Base-by-base conservation (phyloP, 1,284 basidiomycete genomes). In the Heterobasidion occidentale region DNA sequence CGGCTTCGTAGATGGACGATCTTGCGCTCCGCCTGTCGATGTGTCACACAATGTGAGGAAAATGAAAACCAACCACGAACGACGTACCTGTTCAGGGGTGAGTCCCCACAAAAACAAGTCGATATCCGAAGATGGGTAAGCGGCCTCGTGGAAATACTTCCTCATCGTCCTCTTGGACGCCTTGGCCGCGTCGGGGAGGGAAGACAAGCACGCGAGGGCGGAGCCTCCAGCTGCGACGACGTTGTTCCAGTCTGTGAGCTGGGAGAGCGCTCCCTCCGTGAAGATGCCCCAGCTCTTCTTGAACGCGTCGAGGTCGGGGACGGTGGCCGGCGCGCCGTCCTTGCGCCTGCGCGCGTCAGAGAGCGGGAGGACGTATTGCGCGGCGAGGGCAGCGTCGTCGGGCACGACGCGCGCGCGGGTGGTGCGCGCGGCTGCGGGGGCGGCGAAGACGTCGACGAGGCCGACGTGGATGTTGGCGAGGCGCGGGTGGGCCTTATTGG, bases 201-300 rank as follows among this genome's bases (percentile, higher is more conserved):
- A 80, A 9, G 72, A 63, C 52, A 84, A 67, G 56, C 80, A 82
- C 1, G 80, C 82, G 34, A 80, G 73, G 14, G 84, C 78, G 1
- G 79, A 71, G 9, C 82, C 81, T 14, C 83, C 82, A 51, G 80
- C 80, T 27, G 75, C 81, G n/a, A 84, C 69, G 59, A 84, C 77
- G 60, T 82, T 81, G 68, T 72, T 78, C 79, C 80, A 82, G 62
- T 81, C 77, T 44, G 70, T 35, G 17, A 82, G 68, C 62, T 81
- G 78, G 7, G 77, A 79, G n/a, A 84, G 67, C 2, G 79, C 79
- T 4, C 76, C 77, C 61, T 83, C 80, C 9, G 76, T 77, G 65
- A 84, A 84, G 48, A 83, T 71, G 6, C 72, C 56, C 80, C 80
- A 84, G 61, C 80, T 80, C 70, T 74, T 76, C 70, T 76, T 77